These are phyloP conservation scores for Podospora didyma DNA, from an alignment of 495 filamentous ascomycete genomes.

Conservation along the genomic window DNA sequence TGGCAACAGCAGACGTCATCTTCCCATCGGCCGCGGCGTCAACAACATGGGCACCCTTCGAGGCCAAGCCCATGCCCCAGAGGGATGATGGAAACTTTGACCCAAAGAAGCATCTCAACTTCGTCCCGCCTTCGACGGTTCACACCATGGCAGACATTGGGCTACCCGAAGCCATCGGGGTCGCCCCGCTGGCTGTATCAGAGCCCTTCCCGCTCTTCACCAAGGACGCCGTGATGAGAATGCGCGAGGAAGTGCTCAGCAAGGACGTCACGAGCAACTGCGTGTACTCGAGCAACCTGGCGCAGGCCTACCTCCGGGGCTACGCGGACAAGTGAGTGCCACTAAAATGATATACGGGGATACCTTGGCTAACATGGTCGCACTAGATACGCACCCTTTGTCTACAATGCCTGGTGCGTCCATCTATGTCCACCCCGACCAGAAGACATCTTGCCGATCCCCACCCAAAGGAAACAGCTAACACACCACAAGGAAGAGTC, in stretches of 20 bases:
- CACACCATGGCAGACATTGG: slow-evolving; percentile 60
- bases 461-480: no score
- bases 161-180: slow-evolving; percentile 49
- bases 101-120: slow-evolving; percentile 53
- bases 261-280: slow-evolving; percentile 62
- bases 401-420: slow-evolving; percentile 60
- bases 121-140: slow-evolving; percentile 46
- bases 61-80: neutral
- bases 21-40: neutral
- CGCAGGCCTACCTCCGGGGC: slow-evolving; percentile 63
- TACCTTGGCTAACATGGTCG: no score
- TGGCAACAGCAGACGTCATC: neutral
- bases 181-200: slow-evolving; percentile 65
- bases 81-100: slow-evolving; percentile 6
- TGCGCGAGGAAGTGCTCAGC: slow-evolving; percentile 63
- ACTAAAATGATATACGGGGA: neutral
- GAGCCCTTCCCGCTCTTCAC: slow-evolving; percentile 74
- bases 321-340: slow-evolving; percentile 60
- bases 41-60: neutral
- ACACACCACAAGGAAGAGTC: slow-evolving; percentile 34
- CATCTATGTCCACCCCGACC: no score
- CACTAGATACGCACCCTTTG: slow-evolving; percentile 44
- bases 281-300: slow-evolving; percentile 59
- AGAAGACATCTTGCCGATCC: no score
- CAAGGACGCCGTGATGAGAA: slow-evolving; percentile 58